Evolutionary conservation across 331 rosid genomes (phyloP).

Genomic region (Malus hybrid): DNA sequence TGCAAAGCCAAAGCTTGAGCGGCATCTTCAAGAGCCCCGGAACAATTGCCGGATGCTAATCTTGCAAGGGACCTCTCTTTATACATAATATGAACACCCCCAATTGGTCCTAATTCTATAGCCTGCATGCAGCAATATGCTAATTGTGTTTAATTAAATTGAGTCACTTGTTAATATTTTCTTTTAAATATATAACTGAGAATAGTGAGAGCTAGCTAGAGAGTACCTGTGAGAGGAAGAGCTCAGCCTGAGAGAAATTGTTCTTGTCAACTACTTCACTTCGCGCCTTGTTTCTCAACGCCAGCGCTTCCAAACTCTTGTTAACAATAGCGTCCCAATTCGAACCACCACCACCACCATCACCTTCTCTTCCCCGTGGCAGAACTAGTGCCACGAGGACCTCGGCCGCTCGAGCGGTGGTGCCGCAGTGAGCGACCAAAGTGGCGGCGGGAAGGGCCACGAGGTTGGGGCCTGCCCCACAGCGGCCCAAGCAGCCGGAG

Average conservation of each 20-base stretch:
- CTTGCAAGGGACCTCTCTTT: constrained; percentile 75
- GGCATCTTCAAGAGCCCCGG: constrained; percentile 74
- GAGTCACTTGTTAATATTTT: neutral
- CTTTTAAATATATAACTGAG: no score
- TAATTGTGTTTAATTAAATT: no score
- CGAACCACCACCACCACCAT: constrained; percentile 6
- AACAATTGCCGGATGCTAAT: constrained; percentile 52
- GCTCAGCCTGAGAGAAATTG: constrained; percentile 53
- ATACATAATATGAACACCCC: constrained; percentile 54
- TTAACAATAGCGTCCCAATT: constrained; percentile 15
- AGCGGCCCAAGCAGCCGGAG: constrained; percentile 65
- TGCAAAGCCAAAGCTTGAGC: constrained; percentile 51
- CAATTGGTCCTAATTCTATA: constrained; percentile 60
- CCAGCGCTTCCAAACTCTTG: constrained; percentile 67
- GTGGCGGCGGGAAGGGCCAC: constrained; percentile 43
- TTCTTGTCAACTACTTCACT: constrained; percentile 24
- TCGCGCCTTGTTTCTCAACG: constrained; percentile 63
- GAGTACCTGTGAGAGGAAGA: constrained; percentile 53
- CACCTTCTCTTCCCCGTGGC: neutral
- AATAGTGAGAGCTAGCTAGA: no score
- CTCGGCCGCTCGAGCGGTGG: constrained; percentile 60
- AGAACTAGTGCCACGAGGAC: constrained; percentile 30
- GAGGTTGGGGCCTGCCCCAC: constrained; percentile 78
- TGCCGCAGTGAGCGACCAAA: constrained; percentile 54
- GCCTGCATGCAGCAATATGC: constrained; percentile 33